Conservation (phyloP, 345 rosid genomes). For the Eucalyptus microcorys region DNA sequence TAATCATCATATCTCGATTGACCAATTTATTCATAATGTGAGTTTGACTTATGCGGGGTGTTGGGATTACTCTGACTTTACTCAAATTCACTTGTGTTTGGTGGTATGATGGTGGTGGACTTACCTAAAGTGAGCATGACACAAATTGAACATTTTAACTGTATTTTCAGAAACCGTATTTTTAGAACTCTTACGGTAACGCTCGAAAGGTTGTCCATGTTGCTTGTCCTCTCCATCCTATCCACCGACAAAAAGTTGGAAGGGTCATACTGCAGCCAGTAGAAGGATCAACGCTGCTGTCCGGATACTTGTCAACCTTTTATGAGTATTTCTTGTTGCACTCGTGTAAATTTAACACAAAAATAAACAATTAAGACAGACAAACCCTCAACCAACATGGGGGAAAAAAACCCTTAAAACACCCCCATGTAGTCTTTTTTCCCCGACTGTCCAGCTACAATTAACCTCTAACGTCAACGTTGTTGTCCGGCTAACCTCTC, state of each 20-base stretch:
- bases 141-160: no score
- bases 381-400: background rate
- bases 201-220: background rate
- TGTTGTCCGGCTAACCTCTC: background rate
- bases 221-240: background rate
- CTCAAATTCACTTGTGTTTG: background rate
- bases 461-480: background rate
- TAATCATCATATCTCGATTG: no score
- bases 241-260: background rate
- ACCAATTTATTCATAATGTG: fast-evolving
- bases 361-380: background rate
- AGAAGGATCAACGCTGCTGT: background rate
- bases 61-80: background rate
- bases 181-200: no score
- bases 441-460: background rate
- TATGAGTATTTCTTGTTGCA: background rate
- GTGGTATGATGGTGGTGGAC: background rate
- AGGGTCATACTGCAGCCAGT: background rate
- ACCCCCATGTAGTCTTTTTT: background rate
- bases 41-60: fast-evolving
- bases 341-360: background rate
- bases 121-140: no score
- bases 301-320: background rate
- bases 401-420: background rate
- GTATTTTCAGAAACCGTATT: no score